phyloP scores from a whole-genome alignment of 352 stramenopile species.

The Phytophthora nicotianae region DNA sequence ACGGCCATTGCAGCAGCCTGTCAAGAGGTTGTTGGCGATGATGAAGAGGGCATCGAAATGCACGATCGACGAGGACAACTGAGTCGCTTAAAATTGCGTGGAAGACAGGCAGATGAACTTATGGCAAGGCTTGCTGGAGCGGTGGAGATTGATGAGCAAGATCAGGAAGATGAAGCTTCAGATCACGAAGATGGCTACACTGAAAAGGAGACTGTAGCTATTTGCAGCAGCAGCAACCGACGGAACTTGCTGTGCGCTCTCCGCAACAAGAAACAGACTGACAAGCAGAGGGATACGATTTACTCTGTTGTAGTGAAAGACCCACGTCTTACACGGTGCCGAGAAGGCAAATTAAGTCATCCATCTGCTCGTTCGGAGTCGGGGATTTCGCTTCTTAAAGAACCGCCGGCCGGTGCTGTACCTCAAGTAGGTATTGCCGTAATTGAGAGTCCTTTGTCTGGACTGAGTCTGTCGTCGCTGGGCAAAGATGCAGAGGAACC shows the following conservation, averaged over 20 bases:
- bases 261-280: constrained; percentile 3
- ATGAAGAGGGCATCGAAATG: constrained; percentile 60
- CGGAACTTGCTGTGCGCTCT: constrained; percentile 20
- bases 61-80: constrained; percentile 71
- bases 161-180: constrained; percentile 28
- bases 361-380: background rate
- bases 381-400: constrained; percentile 53
- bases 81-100: constrained; percentile 67
- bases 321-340: constrained; percentile 39
- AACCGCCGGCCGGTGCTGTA: constrained; percentile 43
- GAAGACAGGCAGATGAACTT: constrained; percentile 49
- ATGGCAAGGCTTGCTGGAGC: constrained; percentile 28
- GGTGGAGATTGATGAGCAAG: background rate
- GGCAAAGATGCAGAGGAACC: constrained; percentile 65
- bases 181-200: constrained; percentile 65
- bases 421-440: constrained; percentile 21
- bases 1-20: constrained; percentile 63
- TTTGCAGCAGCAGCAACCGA: constrained; percentile 26
- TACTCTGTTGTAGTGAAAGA: constrained; percentile 50
- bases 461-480: constrained; percentile 39
- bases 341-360: constrained; percentile 7
- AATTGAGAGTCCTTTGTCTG: constrained; percentile 70
- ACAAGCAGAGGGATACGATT: constrained; percentile 23
- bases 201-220: constrained; percentile 8
- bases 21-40: constrained; percentile 45